These are phyloP conservation scores for Yamadazyma atmosphaerica DNA, from an alignment of 1,139 yeast genomes.

Conservation along the genomic window DNA sequence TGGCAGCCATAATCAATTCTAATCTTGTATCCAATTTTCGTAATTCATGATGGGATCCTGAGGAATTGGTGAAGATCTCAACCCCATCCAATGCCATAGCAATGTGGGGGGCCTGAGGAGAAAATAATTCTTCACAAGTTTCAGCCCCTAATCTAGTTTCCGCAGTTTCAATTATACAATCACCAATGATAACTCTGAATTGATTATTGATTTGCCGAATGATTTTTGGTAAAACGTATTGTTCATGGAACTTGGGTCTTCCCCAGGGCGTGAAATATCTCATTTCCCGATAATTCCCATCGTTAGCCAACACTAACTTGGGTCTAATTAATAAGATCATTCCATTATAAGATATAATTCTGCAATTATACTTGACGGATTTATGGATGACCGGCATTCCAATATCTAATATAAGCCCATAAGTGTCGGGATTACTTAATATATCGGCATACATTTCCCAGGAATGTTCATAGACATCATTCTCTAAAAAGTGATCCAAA, in stretches of 20 bases:
- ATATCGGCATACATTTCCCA: conserved; percentile 94
- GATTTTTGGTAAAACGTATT: conserved; percentile 65
- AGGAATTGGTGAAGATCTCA: conserved; percentile 90
- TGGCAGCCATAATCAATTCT: conserved; percentile 85
- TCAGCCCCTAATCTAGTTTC: conserved; percentile 94
- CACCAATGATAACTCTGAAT: conserved; percentile 75
- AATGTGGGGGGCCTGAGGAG: conserved; percentile 95
- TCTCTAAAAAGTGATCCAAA: conserved; percentile 90
- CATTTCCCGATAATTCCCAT: conserved; percentile 98
- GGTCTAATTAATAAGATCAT: conserved; percentile 85
- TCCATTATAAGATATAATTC: conserved; percentile 79
- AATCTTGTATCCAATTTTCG: conserved; percentile 84
- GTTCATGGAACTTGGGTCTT: conserved; percentile 72
- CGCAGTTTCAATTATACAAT: conserved; percentile 77
- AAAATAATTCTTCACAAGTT: conserved; percentile 95
- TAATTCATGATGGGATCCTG: conserved; percentile 95
- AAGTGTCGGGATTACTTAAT: conserved; percentile 60
- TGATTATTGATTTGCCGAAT: conserved; percentile 68
- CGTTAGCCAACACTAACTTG: conserved; percentile 88
- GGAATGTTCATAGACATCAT: conserved; percentile 82
- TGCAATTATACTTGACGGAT: conserved; percentile 86
- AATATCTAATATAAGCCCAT: conserved; percentile 79
- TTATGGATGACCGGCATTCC: conserved; percentile 94
- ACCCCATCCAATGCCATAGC: conserved; percentile 93
- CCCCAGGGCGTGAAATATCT: conserved; percentile 95